These are phyloP conservation scores for Capsicum chinense DNA, from an alignment of 257 asterid species.

Conservation along the genomic window DNA sequence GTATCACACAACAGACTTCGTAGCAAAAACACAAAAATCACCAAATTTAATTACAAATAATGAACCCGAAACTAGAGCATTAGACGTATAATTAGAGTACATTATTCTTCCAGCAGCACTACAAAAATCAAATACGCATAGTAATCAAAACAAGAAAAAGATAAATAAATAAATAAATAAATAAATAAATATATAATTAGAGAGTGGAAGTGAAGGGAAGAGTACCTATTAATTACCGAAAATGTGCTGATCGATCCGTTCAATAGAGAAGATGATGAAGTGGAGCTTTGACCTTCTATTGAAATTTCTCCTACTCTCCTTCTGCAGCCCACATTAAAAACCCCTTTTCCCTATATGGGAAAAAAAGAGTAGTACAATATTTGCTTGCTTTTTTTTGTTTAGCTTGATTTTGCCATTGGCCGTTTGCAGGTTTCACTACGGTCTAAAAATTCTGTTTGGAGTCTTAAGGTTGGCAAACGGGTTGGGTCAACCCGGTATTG, in stretches of 20 bases:
- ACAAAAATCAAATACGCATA: neutral
- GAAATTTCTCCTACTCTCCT: constrained; percentile 8
- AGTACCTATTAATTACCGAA: neutral
- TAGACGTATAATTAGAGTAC: neutral
- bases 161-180: neutral
- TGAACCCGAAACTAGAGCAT: neutral
- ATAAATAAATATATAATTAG: neutral
- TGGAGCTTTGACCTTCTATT: neutral
- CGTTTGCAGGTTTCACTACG: neutral
- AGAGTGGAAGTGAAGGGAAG: neutral
- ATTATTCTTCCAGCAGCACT: neutral
- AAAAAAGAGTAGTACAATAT: neutral
- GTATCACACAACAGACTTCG: neutral
- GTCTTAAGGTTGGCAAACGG: no score
- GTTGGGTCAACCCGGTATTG: no score
- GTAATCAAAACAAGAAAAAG: neutral
- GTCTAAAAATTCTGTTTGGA: neutral
- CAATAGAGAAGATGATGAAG: neutral
- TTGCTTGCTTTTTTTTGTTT: neutral
- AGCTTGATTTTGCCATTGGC: neutral
- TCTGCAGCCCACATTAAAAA: neutral
- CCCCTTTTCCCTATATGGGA: neutral
- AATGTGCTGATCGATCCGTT: neutral
- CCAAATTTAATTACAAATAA: neutral
- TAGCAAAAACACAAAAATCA: neutral